Evolutionary conservation across 345 rosid species (phyloP), one percentile per base, ranked within the genome.

Genomic region (Heritiera fomes): DNA sequence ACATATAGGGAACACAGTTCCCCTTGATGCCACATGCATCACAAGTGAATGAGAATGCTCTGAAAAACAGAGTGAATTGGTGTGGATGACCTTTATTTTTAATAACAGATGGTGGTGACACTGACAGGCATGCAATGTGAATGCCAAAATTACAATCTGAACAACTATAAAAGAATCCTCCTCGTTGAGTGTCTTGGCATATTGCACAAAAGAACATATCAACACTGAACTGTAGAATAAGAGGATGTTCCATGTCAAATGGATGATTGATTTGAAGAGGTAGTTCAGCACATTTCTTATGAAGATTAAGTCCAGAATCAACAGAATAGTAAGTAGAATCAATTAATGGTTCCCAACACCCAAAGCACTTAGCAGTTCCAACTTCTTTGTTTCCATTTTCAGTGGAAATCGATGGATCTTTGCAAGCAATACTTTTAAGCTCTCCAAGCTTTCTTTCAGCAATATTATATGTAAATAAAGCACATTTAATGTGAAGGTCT

Each of bases 1-100:
- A 83, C 0, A 72, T 23, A 40, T 76, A 79, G 11, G 85, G 77
- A 45, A 52, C 1, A 11, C 15, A 66, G 34, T 79, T 52, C 0
- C 75, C 82, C 23, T 66, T 3, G 0, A 1, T 61, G 11, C 82
- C 82, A 56, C 85, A 83, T 32, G 76, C 85, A 77, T 83, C 75
- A 28, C 82, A 83, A 20, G 43, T 14, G 4, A 23, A 60, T 10
- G 2, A 1, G 38, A 34, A 34, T 34, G 1, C 1, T 34, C 3
- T 34, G 38, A 34, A 34, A 34, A 34, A 34, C 38, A 34, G 3
- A 34, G 38, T 13, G 20, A 65, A 65, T 34, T 20, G 2, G 11
- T 65, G 70, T 9, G 15, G 20, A 65, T 65, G 45, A 65, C 0
- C 12, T 34, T 32, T 40, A 38, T 32, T 3, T 65, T 32, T 6